Conservation (phyloP, 805 yeast genomes). For the Yarrowia osloensis region DNA sequence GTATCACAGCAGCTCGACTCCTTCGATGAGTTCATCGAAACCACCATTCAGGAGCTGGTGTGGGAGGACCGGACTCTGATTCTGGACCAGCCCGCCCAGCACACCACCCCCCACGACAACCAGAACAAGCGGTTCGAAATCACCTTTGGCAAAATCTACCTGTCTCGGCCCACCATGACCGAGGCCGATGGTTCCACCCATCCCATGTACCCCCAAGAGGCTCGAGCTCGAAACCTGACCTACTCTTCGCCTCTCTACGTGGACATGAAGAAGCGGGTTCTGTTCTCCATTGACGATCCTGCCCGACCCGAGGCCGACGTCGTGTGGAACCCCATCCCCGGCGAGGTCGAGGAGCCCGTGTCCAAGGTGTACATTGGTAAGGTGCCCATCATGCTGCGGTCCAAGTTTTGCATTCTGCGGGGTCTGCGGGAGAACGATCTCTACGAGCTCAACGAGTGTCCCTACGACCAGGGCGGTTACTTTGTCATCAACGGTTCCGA, state of each 20-base stretch:
- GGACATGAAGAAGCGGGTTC: conserved; percentile 88
- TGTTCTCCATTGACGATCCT: conserved; percentile 71
- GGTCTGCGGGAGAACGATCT: conserved; percentile 90
- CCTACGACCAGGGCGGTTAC: conserved; percentile 99
- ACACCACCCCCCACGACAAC: conserved; percentile 85
- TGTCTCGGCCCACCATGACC: conserved; percentile 96
- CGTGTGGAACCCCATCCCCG: conserved; percentile 59
- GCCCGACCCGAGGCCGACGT: conserved; percentile 45
- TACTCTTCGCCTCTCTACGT: conserved; percentile 95
- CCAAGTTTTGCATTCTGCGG: conserved; percentile 90
- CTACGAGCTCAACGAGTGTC: conserved; percentile 96
- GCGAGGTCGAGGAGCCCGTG: conserved; percentile 66
- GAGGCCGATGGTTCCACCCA: conserved; percentile 99
- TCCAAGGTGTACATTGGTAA: conserved; percentile 90
- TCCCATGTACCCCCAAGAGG: conserved; percentile 97
- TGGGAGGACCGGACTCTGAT: conserved; percentile 93
- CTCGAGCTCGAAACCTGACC: conserved; percentile 91
- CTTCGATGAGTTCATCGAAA: conserved; percentile 94
- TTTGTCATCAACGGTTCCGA: conserved; percentile 98
- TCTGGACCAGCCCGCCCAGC: conserved; percentile 97
- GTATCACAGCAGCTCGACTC: conserved; percentile 98
- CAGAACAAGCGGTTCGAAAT: conserved; percentile 92
- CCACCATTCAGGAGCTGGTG: conserved; percentile 94
- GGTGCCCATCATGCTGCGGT: conserved; percentile 96
- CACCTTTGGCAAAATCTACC: conserved; percentile 94